Conservation (phyloP, 768 basidiomycete genomes). For the Tricholoma terreum region DNA sequence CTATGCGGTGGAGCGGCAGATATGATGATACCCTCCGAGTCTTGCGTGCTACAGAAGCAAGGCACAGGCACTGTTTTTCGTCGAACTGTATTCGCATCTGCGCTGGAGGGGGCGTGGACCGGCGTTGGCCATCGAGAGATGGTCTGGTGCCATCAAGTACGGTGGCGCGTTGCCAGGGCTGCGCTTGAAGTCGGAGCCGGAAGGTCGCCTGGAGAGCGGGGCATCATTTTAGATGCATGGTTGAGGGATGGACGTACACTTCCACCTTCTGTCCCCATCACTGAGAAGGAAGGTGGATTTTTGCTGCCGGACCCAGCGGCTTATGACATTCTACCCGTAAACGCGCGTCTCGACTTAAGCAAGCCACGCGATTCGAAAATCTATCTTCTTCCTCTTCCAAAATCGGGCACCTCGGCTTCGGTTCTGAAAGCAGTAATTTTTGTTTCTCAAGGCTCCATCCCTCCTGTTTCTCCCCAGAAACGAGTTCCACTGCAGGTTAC, state of each 20-base stretch:
- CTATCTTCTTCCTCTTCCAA: slow-evolving; percentile 51
- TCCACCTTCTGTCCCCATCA: slow-evolving; percentile 25
- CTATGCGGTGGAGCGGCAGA: slow-evolving; percentile 93
- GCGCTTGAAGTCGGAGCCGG: slow-evolving; percentile 63
- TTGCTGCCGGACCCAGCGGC: slow-evolving; percentile 20
- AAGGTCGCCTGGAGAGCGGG: slow-evolving; percentile 24
- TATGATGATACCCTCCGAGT: slow-evolving; percentile 88
- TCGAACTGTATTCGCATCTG: slow-evolving; percentile 78
- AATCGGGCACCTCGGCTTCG: slow-evolving; percentile 4
- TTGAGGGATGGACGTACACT: slow-evolving; percentile 57
- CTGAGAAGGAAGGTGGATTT: slow-evolving; percentile 10
- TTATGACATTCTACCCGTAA: slow-evolving; percentile 37
- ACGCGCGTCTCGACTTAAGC: slow-evolving; percentile 38
- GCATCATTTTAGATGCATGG: slow-evolving; percentile 58
- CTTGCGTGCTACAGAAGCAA: slow-evolving; percentile 58
- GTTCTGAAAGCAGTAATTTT: slow-evolving; percentile 47
- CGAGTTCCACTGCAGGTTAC: slow-evolving; percentile 42
- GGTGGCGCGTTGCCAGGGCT: slow-evolving; percentile 81
- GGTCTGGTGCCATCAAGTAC: slow-evolving; percentile 98
- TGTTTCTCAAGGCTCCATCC: slow-evolving; percentile 58
- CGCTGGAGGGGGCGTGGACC: slow-evolving; percentile 89
- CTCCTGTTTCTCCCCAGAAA: slow-evolving; percentile 48
- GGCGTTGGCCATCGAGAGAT: slow-evolving; percentile 94
- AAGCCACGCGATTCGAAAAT: slow-evolving; percentile 41
- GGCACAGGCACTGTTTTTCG: slow-evolving; percentile 34